phyloP scores from a whole-genome alignment of 257 asterid genomes.

The Nicotiana paniculata region DNA sequence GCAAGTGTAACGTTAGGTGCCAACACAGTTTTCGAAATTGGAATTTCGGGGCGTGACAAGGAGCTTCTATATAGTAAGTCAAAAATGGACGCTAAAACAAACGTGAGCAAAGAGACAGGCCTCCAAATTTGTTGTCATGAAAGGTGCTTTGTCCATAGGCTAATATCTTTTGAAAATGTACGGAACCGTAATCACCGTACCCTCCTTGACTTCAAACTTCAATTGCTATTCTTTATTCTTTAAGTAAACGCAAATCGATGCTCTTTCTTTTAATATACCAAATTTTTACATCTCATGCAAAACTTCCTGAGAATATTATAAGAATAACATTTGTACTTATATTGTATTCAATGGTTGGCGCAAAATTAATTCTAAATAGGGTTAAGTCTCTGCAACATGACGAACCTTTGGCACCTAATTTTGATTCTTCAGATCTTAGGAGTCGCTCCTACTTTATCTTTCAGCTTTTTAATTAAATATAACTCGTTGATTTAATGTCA shows the following conservation, averaged over 20 bases:
- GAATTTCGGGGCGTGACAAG: too few relatives aligned
- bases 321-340: background rate
- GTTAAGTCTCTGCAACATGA: background rate
- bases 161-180: background rate
- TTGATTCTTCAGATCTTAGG: too few relatives aligned
- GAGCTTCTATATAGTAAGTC: background rate
- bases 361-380: background rate
- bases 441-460: too few relatives aligned
- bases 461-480: too few relatives aligned
- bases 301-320: background rate
- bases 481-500: background rate
- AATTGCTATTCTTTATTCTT: background rate
- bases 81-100: background rate
- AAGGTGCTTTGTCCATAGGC: background rate
- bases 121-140: background rate
- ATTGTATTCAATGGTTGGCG: background rate
- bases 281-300: background rate
- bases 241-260: background rate
- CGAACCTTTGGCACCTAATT: background rate
- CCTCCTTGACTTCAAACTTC: background rate
- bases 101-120: background rate
- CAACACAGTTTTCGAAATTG: too few relatives aligned
- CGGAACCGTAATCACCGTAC: background rate
- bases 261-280: background rate
- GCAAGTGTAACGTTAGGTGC: too few relatives aligned